Conservation (phyloP, 2,329 filamentous ascomycete species). For the Calonectria montana region DNA sequence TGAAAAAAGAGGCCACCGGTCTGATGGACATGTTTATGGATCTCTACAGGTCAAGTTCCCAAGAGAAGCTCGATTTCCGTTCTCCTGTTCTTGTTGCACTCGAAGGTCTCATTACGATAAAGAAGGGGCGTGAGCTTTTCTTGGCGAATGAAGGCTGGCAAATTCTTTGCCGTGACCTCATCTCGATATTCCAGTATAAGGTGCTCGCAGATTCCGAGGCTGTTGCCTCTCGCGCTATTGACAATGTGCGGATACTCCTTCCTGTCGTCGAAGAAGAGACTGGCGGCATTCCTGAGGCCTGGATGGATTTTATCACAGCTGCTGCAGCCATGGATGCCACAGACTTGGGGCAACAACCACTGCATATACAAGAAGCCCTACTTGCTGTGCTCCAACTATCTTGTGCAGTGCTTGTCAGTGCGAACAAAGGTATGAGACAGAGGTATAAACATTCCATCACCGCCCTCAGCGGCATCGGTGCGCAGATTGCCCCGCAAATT, state of each 20-base stretch:
- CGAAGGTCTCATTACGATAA: constrained; percentile 65
- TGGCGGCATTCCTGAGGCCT: constrained; percentile 60
- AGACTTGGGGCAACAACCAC: constrained; percentile 32
- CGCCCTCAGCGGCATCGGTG: constrained; percentile 62
- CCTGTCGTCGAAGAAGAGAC: constrained; percentile 61
- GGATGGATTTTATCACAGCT: constrained; percentile 66
- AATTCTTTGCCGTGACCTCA: constrained; percentile 62
- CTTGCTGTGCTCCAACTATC: constrained; percentile 67
- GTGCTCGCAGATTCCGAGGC: constrained; percentile 39
- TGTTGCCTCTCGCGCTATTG: constrained; percentile 59
- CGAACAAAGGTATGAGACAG: constrained; percentile 58
- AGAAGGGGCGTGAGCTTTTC: constrained; percentile 61
- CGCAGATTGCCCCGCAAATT: constrained; percentile 51
- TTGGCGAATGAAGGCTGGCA: constrained; percentile 65
- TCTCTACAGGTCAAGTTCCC: constrained; percentile 61
- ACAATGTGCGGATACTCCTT: constrained; percentile 67
- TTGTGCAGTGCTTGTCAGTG: constrained; percentile 60
- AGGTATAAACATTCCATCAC: constrained; percentile 63
- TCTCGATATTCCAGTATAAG: constrained; percentile 53
- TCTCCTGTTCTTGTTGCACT: constrained; percentile 68
- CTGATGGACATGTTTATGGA: constrained; percentile 73
- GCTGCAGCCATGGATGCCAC: constrained; percentile 62
- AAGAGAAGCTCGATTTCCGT: constrained; percentile 62
- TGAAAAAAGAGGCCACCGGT: constrained; percentile 68
- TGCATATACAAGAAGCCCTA: constrained; percentile 59